Percentiles rank a stretch among this genome's conserved stretches.
Evolutionary conservation across 108 stramenopile species (phyloP).

Genomic region (Conticribra guillardii): DNA sequence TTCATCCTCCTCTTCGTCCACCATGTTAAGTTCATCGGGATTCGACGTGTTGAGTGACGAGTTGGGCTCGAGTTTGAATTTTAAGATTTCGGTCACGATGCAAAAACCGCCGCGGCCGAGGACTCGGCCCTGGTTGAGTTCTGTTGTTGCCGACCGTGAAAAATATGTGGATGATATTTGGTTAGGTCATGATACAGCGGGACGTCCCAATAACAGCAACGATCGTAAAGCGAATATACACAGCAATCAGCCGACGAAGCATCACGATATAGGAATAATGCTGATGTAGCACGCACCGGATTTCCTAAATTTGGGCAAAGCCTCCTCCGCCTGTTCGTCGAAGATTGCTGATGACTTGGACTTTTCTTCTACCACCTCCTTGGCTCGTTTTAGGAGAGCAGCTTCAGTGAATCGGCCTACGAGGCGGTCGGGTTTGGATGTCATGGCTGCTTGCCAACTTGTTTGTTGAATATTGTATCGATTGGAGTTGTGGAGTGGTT

Average conservation of each 20-base stretch:
- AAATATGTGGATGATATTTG: too few relatives aligned
- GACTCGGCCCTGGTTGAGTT: constrained; percentile 71
- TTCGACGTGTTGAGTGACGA: constrained; percentile 17
- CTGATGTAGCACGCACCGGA: constrained; percentile 69
- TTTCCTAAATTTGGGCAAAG: constrained; percentile 66
- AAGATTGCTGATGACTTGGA: constrained; percentile 57
- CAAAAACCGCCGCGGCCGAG: constrained; percentile 87
- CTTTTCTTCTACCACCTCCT: constrained; percentile 67
- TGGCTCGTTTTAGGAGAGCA: constrained; percentile 63
- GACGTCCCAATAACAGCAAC: too few relatives aligned
- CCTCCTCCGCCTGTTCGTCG: constrained; percentile 60
- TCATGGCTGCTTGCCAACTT: too few relatives aligned
- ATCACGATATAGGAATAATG: too few relatives aligned
- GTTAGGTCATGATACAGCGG: too few relatives aligned
- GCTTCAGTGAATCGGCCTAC: constrained; percentile 64
- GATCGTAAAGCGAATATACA: too few relatives aligned
- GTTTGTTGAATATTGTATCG: too few relatives aligned
- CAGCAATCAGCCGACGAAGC: too few relatives aligned
- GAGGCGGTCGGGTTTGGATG: constrained; percentile 24
- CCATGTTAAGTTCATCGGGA: constrained; percentile 1
- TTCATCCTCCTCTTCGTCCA: constrained; percentile 57
- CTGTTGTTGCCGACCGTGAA: constrained; percentile 24
- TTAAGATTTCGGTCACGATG: constrained; percentile 68
- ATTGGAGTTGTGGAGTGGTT: too few relatives aligned
- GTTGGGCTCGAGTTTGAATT: constrained; percentile 44